Conservation (phyloP, 148 eudicot species). For the Fagopyrum esculentum region DNA sequence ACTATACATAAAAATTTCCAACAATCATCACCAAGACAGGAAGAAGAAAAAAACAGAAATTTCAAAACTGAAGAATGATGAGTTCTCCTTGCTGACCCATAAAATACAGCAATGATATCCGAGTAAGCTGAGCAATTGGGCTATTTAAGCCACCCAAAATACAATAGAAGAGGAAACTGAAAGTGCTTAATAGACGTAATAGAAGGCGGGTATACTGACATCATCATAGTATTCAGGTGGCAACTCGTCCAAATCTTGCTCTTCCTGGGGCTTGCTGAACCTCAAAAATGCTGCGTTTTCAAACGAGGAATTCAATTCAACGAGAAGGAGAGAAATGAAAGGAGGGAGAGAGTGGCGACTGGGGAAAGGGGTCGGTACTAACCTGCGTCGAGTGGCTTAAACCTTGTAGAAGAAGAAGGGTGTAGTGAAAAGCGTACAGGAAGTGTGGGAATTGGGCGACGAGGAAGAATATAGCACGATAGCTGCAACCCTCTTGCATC, state of each 20-base stretch:
- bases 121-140: background rate
- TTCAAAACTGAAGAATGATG: background rate
- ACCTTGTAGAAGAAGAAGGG: background rate
- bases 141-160: background rate
- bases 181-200: background rate
- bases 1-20: background rate
- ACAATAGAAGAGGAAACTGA: background rate
- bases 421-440: background rate
- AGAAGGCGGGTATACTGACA: constrained; percentile 26
- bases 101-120: background rate
- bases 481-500: constrained; percentile 31
- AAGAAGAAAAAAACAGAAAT: background rate
- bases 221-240: constrained; percentile 84
- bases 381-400: constrained; percentile 27
- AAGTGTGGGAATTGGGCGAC: constrained; percentile 14
- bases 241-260: constrained; percentile 53
- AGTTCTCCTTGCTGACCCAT: background rate
- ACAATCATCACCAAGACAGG: background rate
- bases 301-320: background rate
- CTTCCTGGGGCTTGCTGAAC: constrained; percentile 46
- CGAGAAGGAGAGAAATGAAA: background rate
- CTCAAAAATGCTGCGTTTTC: constrained; percentile 27
- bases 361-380: background rate
- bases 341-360: no score
- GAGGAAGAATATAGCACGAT: constrained; percentile 18